These are phyloP conservation scores for Kwoniella mangroviensis DNA, from an alignment of 768 basidiomycete genomes.

Conservation along the genomic window DNA sequence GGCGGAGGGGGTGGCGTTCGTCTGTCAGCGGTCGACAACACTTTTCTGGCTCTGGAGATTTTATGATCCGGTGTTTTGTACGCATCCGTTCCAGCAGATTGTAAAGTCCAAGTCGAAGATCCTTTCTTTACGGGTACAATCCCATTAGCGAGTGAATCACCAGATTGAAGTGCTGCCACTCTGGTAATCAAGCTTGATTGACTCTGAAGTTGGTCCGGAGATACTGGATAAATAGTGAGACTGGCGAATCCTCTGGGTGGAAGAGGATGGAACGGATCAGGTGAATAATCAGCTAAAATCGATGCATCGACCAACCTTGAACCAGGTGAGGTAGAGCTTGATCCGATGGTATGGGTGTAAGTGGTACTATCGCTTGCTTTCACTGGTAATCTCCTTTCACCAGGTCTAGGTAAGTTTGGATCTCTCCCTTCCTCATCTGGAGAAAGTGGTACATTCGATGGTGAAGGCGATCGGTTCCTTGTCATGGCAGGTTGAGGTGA, in stretches of 20 bases:
- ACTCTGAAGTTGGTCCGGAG: conserved; percentile 33
- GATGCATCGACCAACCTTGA: conserved; percentile 30
- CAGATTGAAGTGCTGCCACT: conserved; percentile 10
- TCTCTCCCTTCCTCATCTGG: conserved; percentile 3
- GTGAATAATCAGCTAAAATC: conserved; percentile 44
- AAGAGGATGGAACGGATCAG: conserved; percentile 47
- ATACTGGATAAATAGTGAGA: conserved; percentile 39
- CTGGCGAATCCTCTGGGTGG: conserved; percentile 41
- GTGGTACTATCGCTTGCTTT: conserved; percentile 19
- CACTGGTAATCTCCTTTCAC: background rate
- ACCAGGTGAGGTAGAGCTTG: conserved; percentile 29
- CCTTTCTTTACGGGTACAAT: conserved; percentile 21
- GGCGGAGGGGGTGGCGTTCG: conserved; percentile 50
- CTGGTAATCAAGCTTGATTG: conserved; percentile 25
- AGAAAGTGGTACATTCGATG: conserved; percentile 9
- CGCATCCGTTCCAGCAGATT: conserved; percentile 7
- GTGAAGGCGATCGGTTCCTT: conserved; percentile 27
- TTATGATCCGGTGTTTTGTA: conserved; percentile 22
- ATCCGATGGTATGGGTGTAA: conserved; percentile 22
- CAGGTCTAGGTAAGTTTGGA: conserved; percentile 17
- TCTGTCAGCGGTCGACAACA: background rate
- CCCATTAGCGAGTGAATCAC: conserved; percentile 10
- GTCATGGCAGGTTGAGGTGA: conserved; percentile 40
- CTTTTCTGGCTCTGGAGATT: conserved; percentile 2
- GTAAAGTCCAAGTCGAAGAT: conserved; percentile 40